Conservation (phyloP, 1,284 basidiomycete genomes). For the Lentinula novae-zelandiae region DNA sequence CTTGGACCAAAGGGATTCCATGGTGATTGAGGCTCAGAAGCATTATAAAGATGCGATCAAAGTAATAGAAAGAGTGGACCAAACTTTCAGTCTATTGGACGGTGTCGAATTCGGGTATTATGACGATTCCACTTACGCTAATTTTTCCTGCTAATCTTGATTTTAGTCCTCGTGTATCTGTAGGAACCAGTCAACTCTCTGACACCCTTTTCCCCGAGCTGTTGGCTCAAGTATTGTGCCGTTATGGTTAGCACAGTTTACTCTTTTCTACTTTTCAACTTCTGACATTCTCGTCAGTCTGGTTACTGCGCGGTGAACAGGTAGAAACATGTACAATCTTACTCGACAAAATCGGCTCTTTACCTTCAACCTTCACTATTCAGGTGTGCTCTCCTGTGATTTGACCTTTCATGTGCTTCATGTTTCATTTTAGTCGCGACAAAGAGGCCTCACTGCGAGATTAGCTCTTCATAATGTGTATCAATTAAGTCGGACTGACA, state of each 20-base stretch:
- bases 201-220: slow-evolving; percentile 69
- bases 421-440: slow-evolving; percentile 45
- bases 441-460: slow-evolving; percentile 70
- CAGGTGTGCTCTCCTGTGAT: slow-evolving; percentile 41
- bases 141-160: slow-evolving; percentile 14
- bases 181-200: slow-evolving; percentile 30
- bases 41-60: slow-evolving; percentile 51
- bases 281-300: slow-evolving; percentile 45
- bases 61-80: slow-evolving; percentile 58
- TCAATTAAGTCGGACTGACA: slow-evolving; percentile 74
- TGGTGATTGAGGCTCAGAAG: slow-evolving; percentile 43
- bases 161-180: slow-evolving; percentile 42
- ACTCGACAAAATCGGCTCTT: slow-evolving; percentile 52
- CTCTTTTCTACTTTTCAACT: background rate
- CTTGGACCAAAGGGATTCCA: slow-evolving; percentile 46
- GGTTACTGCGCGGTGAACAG: slow-evolving; percentile 63
- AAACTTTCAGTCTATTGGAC: slow-evolving; percentile 51
- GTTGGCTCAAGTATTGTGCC: slow-evolving; percentile 64
- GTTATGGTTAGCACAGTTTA: slow-evolving; percentile 59
- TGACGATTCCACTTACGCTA: background rate
- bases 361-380: slow-evolving; percentile 54
- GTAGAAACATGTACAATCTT: slow-evolving; percentile 54
- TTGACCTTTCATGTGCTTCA: background rate
- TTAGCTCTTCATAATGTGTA: slow-evolving; percentile 75
- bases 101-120: slow-evolving; percentile 39